Base-by-base conservation (phyloP, 108 stramenopile genomes). In the Cyclostephanos invisitatus region DNA sequence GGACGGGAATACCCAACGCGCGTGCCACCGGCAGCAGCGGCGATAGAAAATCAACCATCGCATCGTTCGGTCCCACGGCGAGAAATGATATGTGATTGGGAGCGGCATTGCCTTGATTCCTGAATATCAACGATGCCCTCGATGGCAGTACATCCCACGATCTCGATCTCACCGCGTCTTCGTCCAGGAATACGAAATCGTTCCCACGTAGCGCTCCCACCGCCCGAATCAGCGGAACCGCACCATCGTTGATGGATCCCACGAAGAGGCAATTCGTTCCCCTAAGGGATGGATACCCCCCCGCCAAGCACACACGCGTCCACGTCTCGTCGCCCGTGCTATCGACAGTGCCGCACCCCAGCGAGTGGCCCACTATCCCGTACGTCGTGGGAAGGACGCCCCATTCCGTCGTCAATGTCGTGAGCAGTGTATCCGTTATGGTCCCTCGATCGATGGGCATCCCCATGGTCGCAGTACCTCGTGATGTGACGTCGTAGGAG, bases 41-140 rank as follows among this genome's bases (percentile, higher is more conserved):
- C 40, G 89, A 88, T 27, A 92, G 67, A 46, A 90, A 87, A 24
- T 81, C 74, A 25, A 88, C 67, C 91, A 92, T 92, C 56, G 87
- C 87, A 62, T 84, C 86, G 68, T 88, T 88, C 22, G 85, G 78
- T 36, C 69, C 81, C 63, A 85, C 87, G 1, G 89, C 68, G 21
- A 92, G 62, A 60, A 84, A 92, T 6, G 91, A 92, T 55, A 92
- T 88, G 40, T 92, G 91, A 72, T 88, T 89, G 25, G 91, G 91
- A 14, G 44, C 44, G 44, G 44, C 44, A 84, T 85, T 80, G 32
- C 74, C 38, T 9, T 73, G 70, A 50, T 87, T 87, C 18, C 29
- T 28, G 57, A 87, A 87, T 4, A 92, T 63, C 18, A 88, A 22
- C 3, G 80, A 84, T 12, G 80, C 65, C 20, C 62, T 64, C 14